Evolutionary conservation across 345 rosid genomes (phyloP).

Genomic region (Euphorbia lathyris): DNA sequence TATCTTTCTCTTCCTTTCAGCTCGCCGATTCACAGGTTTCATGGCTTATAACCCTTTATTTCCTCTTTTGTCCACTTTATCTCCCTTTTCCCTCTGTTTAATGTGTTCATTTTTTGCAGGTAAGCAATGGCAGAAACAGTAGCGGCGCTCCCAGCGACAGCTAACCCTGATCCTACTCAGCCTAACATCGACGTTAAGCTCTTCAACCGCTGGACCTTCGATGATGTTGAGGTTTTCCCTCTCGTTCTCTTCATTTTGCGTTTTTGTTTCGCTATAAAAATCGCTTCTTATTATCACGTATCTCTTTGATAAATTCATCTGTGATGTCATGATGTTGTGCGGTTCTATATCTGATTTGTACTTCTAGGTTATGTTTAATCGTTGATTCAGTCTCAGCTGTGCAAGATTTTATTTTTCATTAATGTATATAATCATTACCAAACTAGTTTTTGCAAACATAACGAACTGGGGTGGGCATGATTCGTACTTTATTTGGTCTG

Average conservation of each 20-base stretch:
- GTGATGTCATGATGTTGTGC: too few species aligned
- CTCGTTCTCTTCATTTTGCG: not conserved
- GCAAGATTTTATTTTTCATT: too few species aligned
- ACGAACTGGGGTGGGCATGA: too few species aligned
- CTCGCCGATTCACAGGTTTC: not conserved
- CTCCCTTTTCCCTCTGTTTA: not conserved
- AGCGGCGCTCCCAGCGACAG: not conserved
- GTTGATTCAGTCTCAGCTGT: too few species aligned
- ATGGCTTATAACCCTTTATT: not conserved
- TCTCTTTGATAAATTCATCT: too few species aligned
- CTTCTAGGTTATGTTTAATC: too few species aligned
- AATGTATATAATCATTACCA: too few species aligned
- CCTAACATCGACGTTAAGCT: constrained; percentile 55
- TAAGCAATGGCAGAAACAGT: constrained; percentile 16
- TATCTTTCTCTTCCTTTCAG: not conserved
- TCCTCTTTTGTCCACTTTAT: not conserved
- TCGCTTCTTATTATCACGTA: not conserved
- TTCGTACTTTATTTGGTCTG: too few species aligned
- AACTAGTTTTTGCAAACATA: too few species aligned
- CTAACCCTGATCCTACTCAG: not conserved
- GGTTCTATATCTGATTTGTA: too few species aligned
- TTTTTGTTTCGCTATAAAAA: not conserved
- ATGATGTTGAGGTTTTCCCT: constrained; percentile 56
- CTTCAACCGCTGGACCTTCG: constrained; percentile 83
- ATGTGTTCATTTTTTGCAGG: not conserved